phyloP scores from a whole-genome alignment of 2,329 filamentous ascomycete genomes.

The Fusarium sarcochroum region DNA sequence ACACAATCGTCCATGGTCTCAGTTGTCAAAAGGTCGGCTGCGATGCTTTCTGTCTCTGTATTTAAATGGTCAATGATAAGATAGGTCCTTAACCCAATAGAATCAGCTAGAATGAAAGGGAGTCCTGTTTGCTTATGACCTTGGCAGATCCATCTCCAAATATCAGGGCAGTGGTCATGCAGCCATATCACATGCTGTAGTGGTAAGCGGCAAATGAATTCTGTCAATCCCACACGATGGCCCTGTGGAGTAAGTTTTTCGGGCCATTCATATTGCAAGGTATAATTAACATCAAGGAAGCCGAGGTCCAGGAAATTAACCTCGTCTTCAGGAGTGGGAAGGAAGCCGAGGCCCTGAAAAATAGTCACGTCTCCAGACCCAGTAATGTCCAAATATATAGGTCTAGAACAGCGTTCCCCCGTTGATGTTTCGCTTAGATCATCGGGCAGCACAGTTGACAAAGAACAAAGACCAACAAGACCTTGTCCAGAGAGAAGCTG shows the following conservation, averaged over 20 bases:
- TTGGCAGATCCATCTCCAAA: neutral
- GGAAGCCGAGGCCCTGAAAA: neutral
- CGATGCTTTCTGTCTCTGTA: neutral
- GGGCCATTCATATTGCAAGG: neutral
- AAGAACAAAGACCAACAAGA: fast-evolving
- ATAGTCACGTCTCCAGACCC: neutral
- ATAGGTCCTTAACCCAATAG: neutral
- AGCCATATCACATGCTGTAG: neutral
- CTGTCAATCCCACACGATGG: too few relatives aligned
- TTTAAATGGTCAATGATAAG: fast-evolving
- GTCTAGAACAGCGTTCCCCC: fast-evolving
- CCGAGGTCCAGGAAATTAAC: neutral
- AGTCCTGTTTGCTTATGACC: neutral
- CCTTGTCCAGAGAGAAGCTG: neutral
- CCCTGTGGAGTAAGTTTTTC: too few relatives aligned
- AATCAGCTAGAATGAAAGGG: neutral
- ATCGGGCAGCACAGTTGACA: neutral
- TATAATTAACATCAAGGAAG: neutral
- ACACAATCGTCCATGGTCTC: neutral
- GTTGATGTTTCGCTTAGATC: fast-evolving
- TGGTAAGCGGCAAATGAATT: too few relatives aligned
- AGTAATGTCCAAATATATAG: neutral
- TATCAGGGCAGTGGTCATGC: neutral
- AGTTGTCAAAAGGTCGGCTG: fast-evolving
- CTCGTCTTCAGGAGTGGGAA: neutral